Conservation (phyloP, 176 grass and related monocot species). For the Oryza punctata region DNA sequence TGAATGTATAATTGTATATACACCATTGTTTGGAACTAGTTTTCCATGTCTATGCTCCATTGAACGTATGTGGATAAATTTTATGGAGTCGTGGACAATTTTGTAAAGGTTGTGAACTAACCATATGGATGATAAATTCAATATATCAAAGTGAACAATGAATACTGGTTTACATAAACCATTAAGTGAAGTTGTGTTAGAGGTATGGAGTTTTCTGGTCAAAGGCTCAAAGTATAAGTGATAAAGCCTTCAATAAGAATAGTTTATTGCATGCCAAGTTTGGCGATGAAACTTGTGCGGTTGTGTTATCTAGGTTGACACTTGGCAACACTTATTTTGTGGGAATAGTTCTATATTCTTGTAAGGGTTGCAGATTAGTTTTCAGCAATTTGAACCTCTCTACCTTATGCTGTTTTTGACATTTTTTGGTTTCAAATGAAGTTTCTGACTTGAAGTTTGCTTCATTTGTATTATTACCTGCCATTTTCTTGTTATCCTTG, state of each 20-base stretch:
- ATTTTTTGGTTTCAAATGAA: neutral
- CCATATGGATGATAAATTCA: neutral
- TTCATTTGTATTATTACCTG: neutral
- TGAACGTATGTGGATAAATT: too few species aligned
- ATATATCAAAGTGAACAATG: too few species aligned
- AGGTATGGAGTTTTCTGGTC: neutral
- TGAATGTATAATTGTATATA: neutral
- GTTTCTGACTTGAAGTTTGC: neutral
- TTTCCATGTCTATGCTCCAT: too few species aligned
- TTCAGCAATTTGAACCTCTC: neutral
- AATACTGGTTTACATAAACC: too few species aligned
- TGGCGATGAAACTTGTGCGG: neutral
- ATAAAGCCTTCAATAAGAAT: neutral
- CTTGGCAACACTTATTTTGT: neutral
- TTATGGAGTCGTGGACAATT: too few species aligned
- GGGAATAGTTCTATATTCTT: neutral
- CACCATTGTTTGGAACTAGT: neutral
- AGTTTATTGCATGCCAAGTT: neutral
- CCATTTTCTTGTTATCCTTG: neutral
- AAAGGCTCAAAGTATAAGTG: neutral
- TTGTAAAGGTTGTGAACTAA: too few species aligned
- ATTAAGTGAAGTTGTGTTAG: too few species aligned
- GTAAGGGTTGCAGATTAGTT: neutral
- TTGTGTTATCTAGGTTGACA: neutral
- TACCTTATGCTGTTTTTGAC: neutral